Conservation (phyloP, 169 alveolate genomes). For the Haemoproteus tartakovskyi region DNA sequence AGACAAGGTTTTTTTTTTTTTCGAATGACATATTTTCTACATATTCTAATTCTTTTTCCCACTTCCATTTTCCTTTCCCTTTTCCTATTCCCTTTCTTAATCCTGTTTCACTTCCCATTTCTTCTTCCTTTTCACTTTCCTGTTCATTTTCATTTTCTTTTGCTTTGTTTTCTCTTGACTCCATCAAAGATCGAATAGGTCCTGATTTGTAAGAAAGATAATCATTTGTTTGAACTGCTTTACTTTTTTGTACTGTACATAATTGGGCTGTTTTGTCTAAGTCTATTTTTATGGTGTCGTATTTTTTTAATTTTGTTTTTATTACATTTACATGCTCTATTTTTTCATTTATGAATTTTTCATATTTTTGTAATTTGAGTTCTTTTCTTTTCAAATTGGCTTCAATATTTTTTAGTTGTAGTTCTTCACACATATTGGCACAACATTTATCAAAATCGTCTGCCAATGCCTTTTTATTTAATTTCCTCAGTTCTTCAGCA, state of each 20-base stretch:
- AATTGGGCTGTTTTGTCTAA: constrained; percentile 7
- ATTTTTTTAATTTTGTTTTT: constrained; percentile 16
- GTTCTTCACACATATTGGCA: constrained; percentile 64
- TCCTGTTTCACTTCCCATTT: not conserved
- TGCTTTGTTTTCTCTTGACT: constrained; percentile 6
- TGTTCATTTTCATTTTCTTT: not conserved
- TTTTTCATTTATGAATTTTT: constrained; percentile 36
- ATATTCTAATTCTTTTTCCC: not conserved
- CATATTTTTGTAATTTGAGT: constrained; percentile 21
- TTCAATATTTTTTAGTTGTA: constrained; percentile 45
- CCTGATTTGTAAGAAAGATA: constrained; percentile 28
- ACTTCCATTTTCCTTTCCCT: not conserved
- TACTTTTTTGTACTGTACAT: constrained; percentile 17
- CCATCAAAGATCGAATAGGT: constrained; percentile 4
- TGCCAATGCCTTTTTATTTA: constrained; percentile 36
- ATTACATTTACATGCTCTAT: constrained; percentile 14
- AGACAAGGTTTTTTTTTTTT: not conserved
- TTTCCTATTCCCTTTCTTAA: not conserved
- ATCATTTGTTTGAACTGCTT: constrained; percentile 35
- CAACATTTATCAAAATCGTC: constrained; percentile 62
- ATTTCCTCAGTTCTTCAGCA: constrained; percentile 25
- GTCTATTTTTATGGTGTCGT: constrained; percentile 13
- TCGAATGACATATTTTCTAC: no score
- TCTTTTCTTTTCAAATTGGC: constrained; percentile 37
- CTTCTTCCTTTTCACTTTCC: not conserved